Evolutionary conservation across 305 asterid species (phyloP).

Genomic region (Fraxinus sp.): DNA sequence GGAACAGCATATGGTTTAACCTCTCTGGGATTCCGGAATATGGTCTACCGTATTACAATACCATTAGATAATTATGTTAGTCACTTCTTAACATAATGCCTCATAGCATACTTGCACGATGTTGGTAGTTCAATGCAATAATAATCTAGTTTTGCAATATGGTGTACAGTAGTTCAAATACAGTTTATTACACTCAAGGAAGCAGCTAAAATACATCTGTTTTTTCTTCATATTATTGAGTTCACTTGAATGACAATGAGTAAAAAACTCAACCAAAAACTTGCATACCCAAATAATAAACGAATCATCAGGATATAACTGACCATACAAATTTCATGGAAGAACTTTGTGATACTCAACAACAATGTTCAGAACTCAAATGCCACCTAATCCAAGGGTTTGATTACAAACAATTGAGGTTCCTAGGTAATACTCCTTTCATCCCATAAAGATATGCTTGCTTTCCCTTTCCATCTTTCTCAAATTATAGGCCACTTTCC

Average conservation of each 20-base stretch:
- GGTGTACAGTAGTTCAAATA: slow-evolving; percentile 21
- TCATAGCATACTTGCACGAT: neutral
- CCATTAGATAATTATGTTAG: slow-evolving; percentile 19
- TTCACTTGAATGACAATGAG: neutral
- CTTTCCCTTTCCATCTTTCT: too few relatives aligned
- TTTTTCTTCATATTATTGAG: neutral
- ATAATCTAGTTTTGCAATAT: slow-evolving; percentile 7
- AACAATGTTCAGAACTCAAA: neutral
- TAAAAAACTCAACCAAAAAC: neutral
- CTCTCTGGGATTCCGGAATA: slow-evolving; percentile 86
- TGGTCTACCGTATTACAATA: slow-evolving; percentile 56
- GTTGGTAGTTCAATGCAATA: neutral
- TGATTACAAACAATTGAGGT: neutral
- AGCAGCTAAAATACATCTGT: neutral
- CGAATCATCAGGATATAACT: neutral
- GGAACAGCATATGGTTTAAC: slow-evolving; percentile 81
- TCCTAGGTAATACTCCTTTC: neutral
- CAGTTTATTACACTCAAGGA: neutral
- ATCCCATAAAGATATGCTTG: too few relatives aligned
- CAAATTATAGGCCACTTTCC: too few relatives aligned
- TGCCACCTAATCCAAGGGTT: neutral
- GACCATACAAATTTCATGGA: neutral
- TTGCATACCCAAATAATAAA: neutral
- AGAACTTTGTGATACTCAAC: neutral
- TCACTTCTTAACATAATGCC: neutral